phyloP scores from a whole-genome alignment of 1,284 basidiomycete genomes.

The Ceratobasidium theobromae region DNA sequence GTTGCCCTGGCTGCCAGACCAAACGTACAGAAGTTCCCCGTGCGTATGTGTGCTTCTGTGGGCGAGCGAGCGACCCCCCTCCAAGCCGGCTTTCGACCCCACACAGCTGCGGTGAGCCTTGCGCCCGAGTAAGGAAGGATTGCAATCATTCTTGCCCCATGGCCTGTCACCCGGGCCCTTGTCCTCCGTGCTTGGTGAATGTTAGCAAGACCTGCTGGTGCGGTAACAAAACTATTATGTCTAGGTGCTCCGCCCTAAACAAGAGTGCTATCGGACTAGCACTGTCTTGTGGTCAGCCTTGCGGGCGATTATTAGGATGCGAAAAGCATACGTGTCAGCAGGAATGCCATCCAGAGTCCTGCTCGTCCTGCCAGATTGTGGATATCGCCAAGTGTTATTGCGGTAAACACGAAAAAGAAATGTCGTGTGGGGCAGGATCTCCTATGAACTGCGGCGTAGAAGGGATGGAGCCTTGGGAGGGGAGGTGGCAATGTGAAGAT shows the following conservation, averaged over 20 bases:
- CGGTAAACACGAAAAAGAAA: conserved; percentile 61
- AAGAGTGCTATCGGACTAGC: conserved; percentile 42
- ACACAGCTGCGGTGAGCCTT: conserved; percentile 78
- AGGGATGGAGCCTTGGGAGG: conserved; percentile 56
- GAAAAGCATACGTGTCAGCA: conserved; percentile 64
- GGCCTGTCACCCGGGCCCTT: conserved; percentile 73
- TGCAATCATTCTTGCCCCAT: conserved; percentile 73
- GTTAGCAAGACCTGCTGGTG: conserved; percentile 66
- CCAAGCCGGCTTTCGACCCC: conserved; percentile 70
- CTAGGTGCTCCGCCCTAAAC: conserved; percentile 60
- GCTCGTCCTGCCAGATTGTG: conserved; percentile 59
- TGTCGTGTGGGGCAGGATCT: conserved; percentile 65
- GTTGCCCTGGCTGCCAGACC: conserved; percentile 85
- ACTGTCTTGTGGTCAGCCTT: conserved; percentile 68
- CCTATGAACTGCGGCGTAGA: conserved; percentile 31
- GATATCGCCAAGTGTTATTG: conserved; percentile 73
- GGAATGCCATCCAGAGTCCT: conserved; percentile 73
- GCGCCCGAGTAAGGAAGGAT: conserved; percentile 60
- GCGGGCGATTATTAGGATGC: conserved; percentile 60
- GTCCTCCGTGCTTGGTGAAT: conserved; percentile 65
- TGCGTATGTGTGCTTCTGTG: conserved; percentile 85
- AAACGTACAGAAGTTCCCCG: conserved; percentile 64
- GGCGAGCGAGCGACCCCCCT: conserved; percentile 68
- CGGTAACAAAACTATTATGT: conserved; percentile 58
- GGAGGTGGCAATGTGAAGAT: conserved; percentile 65